Evolutionary conservation across 2,329 filamentous ascomycete species (phyloP).

Genomic region (Mycocentrospora acerina): DNA sequence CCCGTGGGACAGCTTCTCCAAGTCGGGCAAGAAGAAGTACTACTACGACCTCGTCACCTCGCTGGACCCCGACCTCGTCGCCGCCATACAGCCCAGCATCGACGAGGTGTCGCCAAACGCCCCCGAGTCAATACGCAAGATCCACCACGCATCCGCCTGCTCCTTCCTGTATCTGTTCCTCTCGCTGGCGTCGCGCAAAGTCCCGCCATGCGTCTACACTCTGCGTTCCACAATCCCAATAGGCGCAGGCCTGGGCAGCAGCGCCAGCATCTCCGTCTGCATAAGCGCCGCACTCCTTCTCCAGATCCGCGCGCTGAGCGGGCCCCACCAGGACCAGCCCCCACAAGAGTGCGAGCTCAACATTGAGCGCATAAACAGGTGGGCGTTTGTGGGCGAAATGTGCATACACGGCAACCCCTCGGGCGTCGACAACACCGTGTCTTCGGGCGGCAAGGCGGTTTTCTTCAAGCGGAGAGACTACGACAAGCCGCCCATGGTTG

Average conservation of each 20-base stretch:
- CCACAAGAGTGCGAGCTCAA: conserved; percentile 83
- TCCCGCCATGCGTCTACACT: conserved; percentile 82
- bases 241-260: conserved; percentile 86
- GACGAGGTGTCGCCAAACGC: conserved; percentile 66
- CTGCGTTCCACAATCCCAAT: conserved; percentile 93
- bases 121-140: conserved; percentile 73
- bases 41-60: conserved; percentile 83
- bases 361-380: conserved; percentile 92
- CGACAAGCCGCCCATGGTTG: conserved; percentile 72
- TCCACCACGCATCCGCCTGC: conserved; percentile 78
- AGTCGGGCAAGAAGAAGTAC: conserved; percentile 84
- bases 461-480: conserved; percentile 83
- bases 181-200: conserved; percentile 76
- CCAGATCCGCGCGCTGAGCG: conserved; percentile 83
- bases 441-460: conserved; percentile 90
- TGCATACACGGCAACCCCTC: conserved; percentile 97
- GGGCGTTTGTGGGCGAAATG: conserved; percentile 97
- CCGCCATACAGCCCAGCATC: conserved; percentile 78
- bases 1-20: conserved; percentile 81
- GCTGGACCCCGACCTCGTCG: conserved; percentile 79
- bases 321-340: conserved; percentile 90
- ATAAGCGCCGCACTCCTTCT: conserved; percentile 79
- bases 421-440: conserved; percentile 94
- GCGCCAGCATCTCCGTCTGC: conserved; percentile 91
- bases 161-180: conserved; percentile 93